phyloP scores from a whole-genome alignment of 495 filamentous ascomycete genomes.

The Astrothelium subdiscretum region DNA sequence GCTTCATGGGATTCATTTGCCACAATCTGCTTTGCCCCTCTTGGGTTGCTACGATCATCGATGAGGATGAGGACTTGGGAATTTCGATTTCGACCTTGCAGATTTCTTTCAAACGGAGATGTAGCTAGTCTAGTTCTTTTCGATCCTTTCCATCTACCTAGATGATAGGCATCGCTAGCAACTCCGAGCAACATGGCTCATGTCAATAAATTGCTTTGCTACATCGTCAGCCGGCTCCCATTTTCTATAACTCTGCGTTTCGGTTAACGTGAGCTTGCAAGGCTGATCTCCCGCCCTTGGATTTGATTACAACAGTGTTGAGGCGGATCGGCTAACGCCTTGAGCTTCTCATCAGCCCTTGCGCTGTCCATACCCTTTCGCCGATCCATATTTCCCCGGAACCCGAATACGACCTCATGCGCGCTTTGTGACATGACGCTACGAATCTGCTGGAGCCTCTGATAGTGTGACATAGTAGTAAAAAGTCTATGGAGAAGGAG shows the following conservation, averaged over 20 bases:
- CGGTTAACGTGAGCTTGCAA: background rate
- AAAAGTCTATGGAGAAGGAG: too few species aligned
- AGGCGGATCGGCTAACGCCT: background rate
- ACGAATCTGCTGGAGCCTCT: too few species aligned
- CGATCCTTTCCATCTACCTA: background rate
- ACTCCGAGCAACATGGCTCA: background rate
- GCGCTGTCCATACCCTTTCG: background rate
- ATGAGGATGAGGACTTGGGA: background rate
- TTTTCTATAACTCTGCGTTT: background rate
- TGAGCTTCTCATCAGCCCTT: background rate
- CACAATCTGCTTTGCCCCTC: background rate
- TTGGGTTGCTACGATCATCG: slow-evolving; percentile 2
- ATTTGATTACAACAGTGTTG: background rate
- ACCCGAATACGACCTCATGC: too few species aligned
- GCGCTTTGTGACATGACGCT: too few species aligned
- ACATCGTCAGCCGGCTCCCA: background rate
- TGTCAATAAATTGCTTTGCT: background rate
- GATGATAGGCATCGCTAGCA: background rate
- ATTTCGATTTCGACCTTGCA: background rate
- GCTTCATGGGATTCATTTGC: slow-evolving; percentile 3
- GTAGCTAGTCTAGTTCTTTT: slow-evolving; percentile 3
- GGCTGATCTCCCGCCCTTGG: background rate
- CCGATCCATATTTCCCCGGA: too few species aligned
- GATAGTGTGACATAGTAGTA: too few species aligned
- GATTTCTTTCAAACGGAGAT: background rate